phyloP scores from a whole-genome alignment of 345 rosid genomes.

The Citrus australasica region DNA sequence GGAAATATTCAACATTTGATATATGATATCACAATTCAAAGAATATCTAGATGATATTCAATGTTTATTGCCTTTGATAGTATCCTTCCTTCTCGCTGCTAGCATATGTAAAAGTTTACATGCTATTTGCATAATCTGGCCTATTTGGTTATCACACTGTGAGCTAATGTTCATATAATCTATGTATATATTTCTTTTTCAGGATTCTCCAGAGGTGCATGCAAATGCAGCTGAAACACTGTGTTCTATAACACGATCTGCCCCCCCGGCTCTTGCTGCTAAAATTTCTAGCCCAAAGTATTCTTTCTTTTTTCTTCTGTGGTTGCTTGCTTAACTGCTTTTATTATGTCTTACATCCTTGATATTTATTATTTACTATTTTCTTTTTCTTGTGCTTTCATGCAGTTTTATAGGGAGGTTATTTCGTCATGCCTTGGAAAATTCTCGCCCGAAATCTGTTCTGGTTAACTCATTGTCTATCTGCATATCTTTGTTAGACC shows the following conservation, averaged over 20 bases:
- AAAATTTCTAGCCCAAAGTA: conserved; percentile 81
- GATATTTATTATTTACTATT: background rate
- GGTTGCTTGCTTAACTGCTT: conserved; percentile 2
- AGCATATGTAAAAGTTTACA: background rate
- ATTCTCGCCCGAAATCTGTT: conserved; percentile 81
- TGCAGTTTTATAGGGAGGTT: conserved; percentile 82
- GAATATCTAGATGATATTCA: background rate
- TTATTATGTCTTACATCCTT: background rate
- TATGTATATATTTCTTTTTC: conserved; percentile 3
- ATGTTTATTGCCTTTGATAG: background rate
- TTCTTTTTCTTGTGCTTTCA: background rate
- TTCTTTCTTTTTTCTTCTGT: conserved; percentile 18
- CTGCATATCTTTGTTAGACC: conserved; percentile 90
- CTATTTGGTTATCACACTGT: conserved; percentile 1
- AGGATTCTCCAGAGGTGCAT: conserved; percentile 95
- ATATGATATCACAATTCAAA: background rate
- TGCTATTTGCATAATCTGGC: background rate
- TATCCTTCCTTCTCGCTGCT: background rate
- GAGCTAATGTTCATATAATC: background rate
- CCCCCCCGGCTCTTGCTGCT: conserved; percentile 79
- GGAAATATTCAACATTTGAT: background rate
- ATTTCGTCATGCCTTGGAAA: conserved; percentile 78
- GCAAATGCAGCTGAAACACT: conserved; percentile 91
- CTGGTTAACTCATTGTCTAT: conserved; percentile 83
- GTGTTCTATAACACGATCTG: conserved; percentile 77